These are phyloP conservation scores for Lichtheimia ramosa DNA, from an alignment of 371 early-diverging fungal genomes.

Conservation along the genomic window DNA sequence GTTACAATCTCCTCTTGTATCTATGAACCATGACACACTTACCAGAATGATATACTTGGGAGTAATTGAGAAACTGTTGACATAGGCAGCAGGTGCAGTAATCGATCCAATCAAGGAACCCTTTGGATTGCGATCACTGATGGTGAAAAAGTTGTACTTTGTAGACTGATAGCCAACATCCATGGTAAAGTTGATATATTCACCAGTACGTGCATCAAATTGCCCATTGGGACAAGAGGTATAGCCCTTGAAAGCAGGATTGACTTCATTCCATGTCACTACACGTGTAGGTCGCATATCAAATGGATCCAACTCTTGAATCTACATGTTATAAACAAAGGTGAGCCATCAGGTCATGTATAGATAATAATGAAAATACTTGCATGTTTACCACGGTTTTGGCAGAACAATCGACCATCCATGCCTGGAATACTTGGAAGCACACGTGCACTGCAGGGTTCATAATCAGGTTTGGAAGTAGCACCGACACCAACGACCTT, in stretches of 20 bases:
- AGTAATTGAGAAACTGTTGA: conserved; percentile 76
- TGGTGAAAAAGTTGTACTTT: conserved; percentile 66
- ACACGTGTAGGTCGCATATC: conserved; percentile 71
- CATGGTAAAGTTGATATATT: conserved; percentile 75
- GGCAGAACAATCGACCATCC: conserved; percentile 58
- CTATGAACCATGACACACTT: not conserved
- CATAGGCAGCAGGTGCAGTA: conserved; percentile 62
- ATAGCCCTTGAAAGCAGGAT: conserved; percentile 69
- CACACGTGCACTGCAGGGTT: conserved; percentile 61
- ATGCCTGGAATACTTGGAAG: conserved; percentile 50
- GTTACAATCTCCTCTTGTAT: not conserved
- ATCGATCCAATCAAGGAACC: conserved; percentile 69
- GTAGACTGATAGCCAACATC: conserved; percentile 68
- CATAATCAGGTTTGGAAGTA: conserved; percentile 52
- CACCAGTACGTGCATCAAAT: conserved; percentile 66
- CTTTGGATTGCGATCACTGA: conserved; percentile 59
- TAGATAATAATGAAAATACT: not conserved
- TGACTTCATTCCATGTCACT: conserved; percentile 64
- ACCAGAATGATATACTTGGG: conserved; percentile 69
- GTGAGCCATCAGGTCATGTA: not conserved
- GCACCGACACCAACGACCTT: conserved; percentile 52
- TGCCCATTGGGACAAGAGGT: conserved; percentile 71
- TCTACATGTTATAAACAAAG: conserved; percentile 20
- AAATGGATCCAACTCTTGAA: conserved; percentile 75
- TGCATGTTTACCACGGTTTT: conserved; percentile 63